Evolutionary conservation across 768 basidiomycete species (phyloP), one percentile per base, ranked within the genome.

Genomic region (Boletus vermiculosoides): DNA sequence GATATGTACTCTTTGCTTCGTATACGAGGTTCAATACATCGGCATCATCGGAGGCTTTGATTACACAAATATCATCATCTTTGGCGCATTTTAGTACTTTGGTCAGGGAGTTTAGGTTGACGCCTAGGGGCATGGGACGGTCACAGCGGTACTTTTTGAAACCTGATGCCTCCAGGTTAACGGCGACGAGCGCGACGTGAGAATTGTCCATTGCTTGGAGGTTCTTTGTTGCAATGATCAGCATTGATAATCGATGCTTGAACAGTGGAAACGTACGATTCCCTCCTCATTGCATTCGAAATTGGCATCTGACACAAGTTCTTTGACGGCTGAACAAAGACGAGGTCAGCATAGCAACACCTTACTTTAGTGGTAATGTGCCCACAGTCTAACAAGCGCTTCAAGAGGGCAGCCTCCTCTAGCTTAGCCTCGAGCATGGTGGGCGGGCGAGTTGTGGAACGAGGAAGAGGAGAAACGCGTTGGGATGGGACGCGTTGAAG

Each of bases 131-230:
- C 83, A 98, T 92, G 34, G 95, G 91, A 7, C 94, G 84, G 74
- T 99, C 97, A 70, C 96, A 98, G 62, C 97, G 88, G 74, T 88
- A 99, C 51, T 80, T 78, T 64, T 84, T 81, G 81, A 99, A 98
- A 33, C 92, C 92, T 0, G 82, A 76, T 1, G 85, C 83, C 40
- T 87, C 77, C 31, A 99, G 82, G 59, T 88, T 83, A 46, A 97
- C 93, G 9, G 92, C 78, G 40, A 99, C 96, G 63, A 98, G 90
- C 1, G 96, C 97, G 66, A 99, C 96, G 74, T 98, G 96, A 3
- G 96, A 97, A 81, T 98, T 98, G 78, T 98, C 97, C 96, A 98
- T 99, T 4, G 96, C 97, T 78, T 98, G 96, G 5, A 99, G 83
- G 53, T 84, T 84, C 86, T 87, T 50, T 5, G n/a, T 25, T 8